Base-by-base conservation (phyloP, 2,329 filamentous ascomycete species). In the Diaporthe sp. region DNA sequence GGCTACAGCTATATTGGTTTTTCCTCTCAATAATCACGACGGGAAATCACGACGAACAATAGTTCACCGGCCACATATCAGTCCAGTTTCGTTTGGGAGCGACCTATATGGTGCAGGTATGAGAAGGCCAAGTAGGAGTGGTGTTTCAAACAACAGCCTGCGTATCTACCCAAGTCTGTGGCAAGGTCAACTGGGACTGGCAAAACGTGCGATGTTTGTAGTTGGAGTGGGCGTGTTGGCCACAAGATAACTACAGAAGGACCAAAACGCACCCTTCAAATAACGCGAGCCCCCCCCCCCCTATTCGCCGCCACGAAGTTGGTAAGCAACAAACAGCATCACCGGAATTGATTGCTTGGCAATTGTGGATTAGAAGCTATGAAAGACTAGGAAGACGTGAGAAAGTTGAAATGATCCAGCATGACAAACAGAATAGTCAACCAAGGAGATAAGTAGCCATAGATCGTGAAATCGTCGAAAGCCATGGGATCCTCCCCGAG, bases 381-480 rank as follows among this genome's bases (percentile, higher is more conserved):
- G 63, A 68, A 30, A 68, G 63, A 68, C 47, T 39, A 68, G 32
- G 63, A 68, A 53, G 63, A 27, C 63, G 47, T 68, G 47, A 19
- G 19, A 53, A 53, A 37, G 63, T 68, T 53, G 63, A 68, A 68
- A 53, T 68, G 22, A 13, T 27, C 15, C 63, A 53, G 63, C 44
- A 39, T 39, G 37, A 68, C 63, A 68, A 8, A 51, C n/a, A 22
- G 32, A 39, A 53, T n/a, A 39, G 63, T 68, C 63, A 13, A 68
- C 22, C 63, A 68, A 68, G 32, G 63, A 53, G 32, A 68, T 39
- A 25, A 8, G 30, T 30, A 53, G 63, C 63, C n/a, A 53, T 9
- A 12, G 53, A 53, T 68, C 32, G 17, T 39, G 5, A 39, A 4
- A 30, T 22, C 32, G 47, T 53, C 63, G 53, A 68, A 47, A 39